Base-by-base conservation (phyloP, 345 rosid species). In the Syzygium oleosum region DNA sequence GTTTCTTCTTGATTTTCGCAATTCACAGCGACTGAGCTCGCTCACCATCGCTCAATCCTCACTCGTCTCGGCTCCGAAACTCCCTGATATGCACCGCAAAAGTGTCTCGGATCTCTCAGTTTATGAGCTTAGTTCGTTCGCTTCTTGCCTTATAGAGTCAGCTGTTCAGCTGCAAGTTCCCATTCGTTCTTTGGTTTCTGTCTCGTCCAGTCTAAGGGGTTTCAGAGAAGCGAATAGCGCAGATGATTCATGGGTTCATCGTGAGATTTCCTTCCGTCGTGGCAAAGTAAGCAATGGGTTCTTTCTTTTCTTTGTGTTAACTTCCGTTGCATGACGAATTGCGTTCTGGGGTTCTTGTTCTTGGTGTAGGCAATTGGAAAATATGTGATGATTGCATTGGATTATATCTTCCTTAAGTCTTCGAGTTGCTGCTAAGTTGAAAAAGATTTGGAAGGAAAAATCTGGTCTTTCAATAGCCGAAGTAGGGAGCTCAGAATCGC, bases 361-460 rank as follows among this genome's bases (percentile, higher is more conserved):
- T 68, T 68, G 79, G 73, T 73, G 49, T 19, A 73, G 80, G 23
- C 79, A 94, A 94, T 91, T 96, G 19, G 49, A 97, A 21, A 96
- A 9, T 17, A 73, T 73, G 80, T 5, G 21, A 34, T 34, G 49
- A 73, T 11, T 73, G 80, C 46, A 10, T 2, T 19, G 25, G 49
- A 16, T 38, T 73, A 73, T 17, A 3, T 41, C 46, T 23, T 73
- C 80, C 61, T 34, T 9, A 19, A 21, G 49, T 34, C 46, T 34
- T 34, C 34, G 25, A 9, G 43, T 34, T 22, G 49, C 49, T 19
- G 46, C 80, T 17, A 73, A 34, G 14, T 34, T 34, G 23, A 34
- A 34, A 17, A 73, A 73, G 46, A 73, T 34, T 73, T 73, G 80
- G 46, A 19, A 73, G 46, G 80, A 11, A 2, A 73, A 73, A 19